phyloP scores from a whole-genome alignment of 768 basidiomycete genomes.

The Leccinum uliginosum region DNA sequence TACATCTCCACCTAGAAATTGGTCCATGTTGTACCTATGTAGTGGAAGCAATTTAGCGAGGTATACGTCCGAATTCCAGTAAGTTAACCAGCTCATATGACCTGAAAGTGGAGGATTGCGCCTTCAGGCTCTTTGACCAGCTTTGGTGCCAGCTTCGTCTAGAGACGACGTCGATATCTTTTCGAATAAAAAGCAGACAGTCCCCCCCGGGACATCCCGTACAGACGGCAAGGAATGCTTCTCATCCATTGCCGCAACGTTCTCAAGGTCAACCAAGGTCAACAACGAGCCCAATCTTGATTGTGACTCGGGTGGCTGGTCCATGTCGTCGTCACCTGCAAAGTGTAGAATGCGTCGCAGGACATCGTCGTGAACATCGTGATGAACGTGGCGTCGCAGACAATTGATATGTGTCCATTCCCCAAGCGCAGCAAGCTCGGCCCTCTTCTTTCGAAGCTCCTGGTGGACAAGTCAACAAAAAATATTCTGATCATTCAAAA shows the following conservation, averaged over 20 bases:
- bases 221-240: conserved; percentile 36
- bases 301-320: conserved; percentile 11
- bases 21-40: conserved; percentile 2
- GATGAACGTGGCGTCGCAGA: conserved; percentile 39
- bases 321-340: conserved; percentile 11
- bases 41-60: background rate
- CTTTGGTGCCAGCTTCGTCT: conserved; percentile 1
- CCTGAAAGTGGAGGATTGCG: background rate
- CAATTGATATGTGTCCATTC: conserved; percentile 88
- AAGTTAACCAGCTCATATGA: background rate
- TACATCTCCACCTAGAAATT: conserved; percentile 2
- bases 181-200: conserved; percentile 75
- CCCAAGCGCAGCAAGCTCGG: conserved; percentile 63
- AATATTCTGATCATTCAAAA: background rate
- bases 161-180: conserved; percentile 36
- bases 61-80: background rate
- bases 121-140: conserved; percentile 1
- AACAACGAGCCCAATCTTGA: conserved; percentile 33
- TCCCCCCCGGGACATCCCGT: conserved; percentile 55
- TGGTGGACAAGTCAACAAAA: conserved; percentile 22
- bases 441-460: conserved; percentile 67
- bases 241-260: conserved; percentile 36
- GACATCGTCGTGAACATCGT: conserved; percentile 61
- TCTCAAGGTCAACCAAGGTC: conserved; percentile 46
- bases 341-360: conserved; percentile 45